A percentile compares a stretch with the other conserved stretches of the same genome.
Evolutionary conservation across 257 asterid species (phyloP).

Genomic region (Solanum gracilifrons): DNA sequence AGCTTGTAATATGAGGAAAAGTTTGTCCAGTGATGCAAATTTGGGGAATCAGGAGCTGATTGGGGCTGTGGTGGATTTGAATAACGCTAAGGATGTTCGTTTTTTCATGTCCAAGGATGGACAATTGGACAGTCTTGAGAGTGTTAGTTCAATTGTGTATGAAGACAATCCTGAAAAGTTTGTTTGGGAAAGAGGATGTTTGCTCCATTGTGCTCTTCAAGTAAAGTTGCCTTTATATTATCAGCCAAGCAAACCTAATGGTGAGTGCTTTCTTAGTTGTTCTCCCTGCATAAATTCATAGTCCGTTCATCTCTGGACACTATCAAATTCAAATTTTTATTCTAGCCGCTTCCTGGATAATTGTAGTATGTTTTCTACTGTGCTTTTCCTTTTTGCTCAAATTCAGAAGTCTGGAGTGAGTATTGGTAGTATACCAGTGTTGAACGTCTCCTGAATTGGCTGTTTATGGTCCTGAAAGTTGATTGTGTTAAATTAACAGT

Average conservation of each 20-base stretch:
- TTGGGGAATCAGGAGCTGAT: slow-evolving; percentile 20
- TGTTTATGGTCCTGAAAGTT: not conserved
- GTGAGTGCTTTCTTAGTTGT: slow-evolving; percentile 19
- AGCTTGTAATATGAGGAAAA: slow-evolving; percentile 39
- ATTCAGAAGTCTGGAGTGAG: not conserved
- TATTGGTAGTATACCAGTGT: not conserved
- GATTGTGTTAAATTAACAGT: not conserved
- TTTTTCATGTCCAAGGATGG: slow-evolving; percentile 45
- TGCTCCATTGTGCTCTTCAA: slow-evolving; percentile 58
- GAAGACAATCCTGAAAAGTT: slow-evolving; percentile 68
- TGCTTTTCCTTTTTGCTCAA: not conserved
- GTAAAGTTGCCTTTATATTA: slow-evolving; percentile 66
- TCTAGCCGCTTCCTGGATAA: not conserved
- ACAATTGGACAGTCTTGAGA: slow-evolving; percentile 23
- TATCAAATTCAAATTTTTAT: not conserved
- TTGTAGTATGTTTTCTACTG: not conserved
- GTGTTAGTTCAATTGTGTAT: slow-evolving; percentile 28
- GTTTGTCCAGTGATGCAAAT: slow-evolving; percentile 13
- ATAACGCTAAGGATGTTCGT: slow-evolving; percentile 26
- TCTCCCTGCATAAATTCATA: not conserved
- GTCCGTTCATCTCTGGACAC: not conserved
- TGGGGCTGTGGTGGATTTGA: slow-evolving; percentile 58
- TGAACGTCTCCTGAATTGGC: not conserved
- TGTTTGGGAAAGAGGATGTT: slow-evolving; percentile 62
- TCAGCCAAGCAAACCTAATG: slow-evolving; percentile 34